Conservation (phyloP, 73 alveolate genomes). For the Tetrahymena malaccensis region DNA sequence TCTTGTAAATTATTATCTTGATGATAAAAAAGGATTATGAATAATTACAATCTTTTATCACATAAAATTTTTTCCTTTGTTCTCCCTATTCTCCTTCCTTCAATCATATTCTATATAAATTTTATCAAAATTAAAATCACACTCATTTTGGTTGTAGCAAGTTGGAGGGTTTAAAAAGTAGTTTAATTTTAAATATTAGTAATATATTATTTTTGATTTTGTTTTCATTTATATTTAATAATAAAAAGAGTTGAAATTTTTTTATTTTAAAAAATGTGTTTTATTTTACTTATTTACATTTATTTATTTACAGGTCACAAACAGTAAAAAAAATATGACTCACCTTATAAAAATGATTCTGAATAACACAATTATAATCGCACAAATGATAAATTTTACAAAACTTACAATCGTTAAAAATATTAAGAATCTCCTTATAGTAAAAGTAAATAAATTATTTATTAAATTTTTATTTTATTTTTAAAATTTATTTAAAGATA, state of each 20-base stretch:
- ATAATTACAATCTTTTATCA: background rate
- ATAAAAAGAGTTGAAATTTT: background rate
- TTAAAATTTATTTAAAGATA: background rate
- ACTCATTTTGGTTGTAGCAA: background rate
- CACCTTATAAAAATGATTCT: background rate
- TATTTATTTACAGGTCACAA: background rate
- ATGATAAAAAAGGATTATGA: background rate
- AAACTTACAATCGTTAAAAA: background rate
- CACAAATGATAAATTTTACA: background rate
- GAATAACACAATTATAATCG: background rate
- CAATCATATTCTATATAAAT: background rate
- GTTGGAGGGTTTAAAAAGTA: background rate
- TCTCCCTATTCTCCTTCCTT: background rate
- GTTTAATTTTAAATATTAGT: background rate
- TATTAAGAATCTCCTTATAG: background rate
- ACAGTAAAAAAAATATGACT: background rate
- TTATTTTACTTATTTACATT: too few species aligned
- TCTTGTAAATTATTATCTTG: background rate
- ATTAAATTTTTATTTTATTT: too few species aligned
- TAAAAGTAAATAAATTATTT: background rate
- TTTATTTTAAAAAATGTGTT: too few species aligned
- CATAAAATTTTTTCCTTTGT: background rate
- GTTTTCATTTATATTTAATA: too few species aligned
- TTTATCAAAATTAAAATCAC: background rate
- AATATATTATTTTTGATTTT: too few species aligned